Base-by-base conservation (phyloP, 768 basidiomycete genomes). In the Punctularia strigosozonata region DNA sequence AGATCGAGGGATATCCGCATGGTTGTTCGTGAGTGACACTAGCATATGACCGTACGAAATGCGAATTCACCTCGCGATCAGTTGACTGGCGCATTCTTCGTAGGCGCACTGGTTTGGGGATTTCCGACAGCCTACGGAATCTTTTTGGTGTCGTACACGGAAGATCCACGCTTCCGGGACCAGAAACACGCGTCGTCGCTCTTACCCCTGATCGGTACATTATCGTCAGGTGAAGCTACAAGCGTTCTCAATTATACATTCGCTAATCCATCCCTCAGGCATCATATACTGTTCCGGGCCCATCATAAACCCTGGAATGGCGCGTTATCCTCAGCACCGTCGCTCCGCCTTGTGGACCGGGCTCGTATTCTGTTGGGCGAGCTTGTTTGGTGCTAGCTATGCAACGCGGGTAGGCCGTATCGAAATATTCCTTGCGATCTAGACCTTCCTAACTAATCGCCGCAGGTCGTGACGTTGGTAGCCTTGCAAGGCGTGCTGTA, bases 61-160 rank as follows among this genome's bases (percentile, higher is more conserved):
- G n/a, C n/a, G 10, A 10, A 15, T 10, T 15, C 28, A 30, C 28
- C 15, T 38, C 25, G 20, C 5, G 5, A 20, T 23, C 41, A 55
- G 45, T 42, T 57, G 5, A 28, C 37, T 14, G 48, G 47, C n/a
- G 50, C 54, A 17, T 57, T 55, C 43, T 21, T 55, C 25, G 44
- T 55, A 6, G 54, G 52, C 23, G 43, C 42, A n/a, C 40, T 57
- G 26, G 47, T 52, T 20, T 57, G 55, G 54, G 53, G 41, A n/a
- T 52, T 55, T 39, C 56, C 56, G n/a, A 55, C 49, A 25, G 50
- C 54, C 19, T 56, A 50, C 30, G 56, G 55, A 17, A 49, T 53
- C 7, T 56, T 56, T 38, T 46, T 58, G 23, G 33, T 50, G 23
- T 40, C 50, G 22, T 58, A 56, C 38, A 42, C 50, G 22, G 43